A percentile compares a stretch with the other conserved stretches of the same genome.
Conservation (phyloP, 257 asterid genomes). For the Asclepias syriaca region DNA sequence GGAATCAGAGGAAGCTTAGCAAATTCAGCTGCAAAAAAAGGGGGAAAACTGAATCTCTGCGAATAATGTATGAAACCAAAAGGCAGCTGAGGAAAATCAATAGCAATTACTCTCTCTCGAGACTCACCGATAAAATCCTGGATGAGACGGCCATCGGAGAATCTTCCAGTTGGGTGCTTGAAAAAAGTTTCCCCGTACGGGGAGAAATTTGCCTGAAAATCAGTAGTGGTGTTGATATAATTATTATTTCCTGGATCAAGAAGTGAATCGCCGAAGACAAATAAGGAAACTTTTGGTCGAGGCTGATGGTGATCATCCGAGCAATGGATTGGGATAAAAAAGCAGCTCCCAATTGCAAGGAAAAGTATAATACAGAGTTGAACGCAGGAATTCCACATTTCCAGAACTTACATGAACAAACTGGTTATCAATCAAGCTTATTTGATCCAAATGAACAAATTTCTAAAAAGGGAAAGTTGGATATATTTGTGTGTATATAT, state of each 20-base stretch:
- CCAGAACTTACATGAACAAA: too few relatives aligned
- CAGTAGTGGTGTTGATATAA: conserved; percentile 57
- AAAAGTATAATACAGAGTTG: background rate
- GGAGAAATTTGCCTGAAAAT: conserved; percentile 54
- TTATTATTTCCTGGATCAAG: conserved; percentile 72
- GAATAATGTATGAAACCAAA: background rate
- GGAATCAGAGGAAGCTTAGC: conserved; percentile 46
- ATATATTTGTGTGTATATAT: too few relatives aligned
- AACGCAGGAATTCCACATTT: background rate
- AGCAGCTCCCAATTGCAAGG: background rate
- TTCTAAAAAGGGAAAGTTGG: background rate
- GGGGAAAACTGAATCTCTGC: background rate
- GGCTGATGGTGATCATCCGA: background rate
- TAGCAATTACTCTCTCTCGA: background rate
- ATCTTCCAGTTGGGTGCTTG: conserved; percentile 58
- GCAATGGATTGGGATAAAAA: background rate
- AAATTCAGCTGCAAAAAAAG: conserved; percentile 38
- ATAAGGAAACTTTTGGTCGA: conserved; percentile 17
- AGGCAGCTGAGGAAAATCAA: too few relatives aligned
- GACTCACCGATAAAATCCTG: conserved; percentile 51
- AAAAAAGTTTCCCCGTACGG: conserved; percentile 60
- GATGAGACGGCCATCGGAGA: conserved; percentile 64
- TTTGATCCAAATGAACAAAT: background rate
- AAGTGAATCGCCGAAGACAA: conserved; percentile 61
- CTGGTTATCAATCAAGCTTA: background rate